Base-by-base conservation (phyloP, 176 grass and related monocot genomes). In the Juncus effusus region DNA sequence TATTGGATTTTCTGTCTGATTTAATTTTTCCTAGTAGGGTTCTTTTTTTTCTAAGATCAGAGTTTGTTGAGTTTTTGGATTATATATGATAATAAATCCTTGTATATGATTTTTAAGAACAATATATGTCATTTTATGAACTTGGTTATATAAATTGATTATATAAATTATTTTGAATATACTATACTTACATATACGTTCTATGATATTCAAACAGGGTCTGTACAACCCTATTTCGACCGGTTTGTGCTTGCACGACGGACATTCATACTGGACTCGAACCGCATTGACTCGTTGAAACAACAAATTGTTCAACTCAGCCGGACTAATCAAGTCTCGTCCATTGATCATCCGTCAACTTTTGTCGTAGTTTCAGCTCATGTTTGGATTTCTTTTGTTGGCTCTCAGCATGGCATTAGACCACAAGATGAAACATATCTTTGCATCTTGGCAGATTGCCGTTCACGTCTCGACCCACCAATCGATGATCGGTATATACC, bases 321-420 rank as follows among this genome's bases (percentile, higher is more conserved):
- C 62, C 16, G 61, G 14, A 67, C 7, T 42, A 15, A 15, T 59
- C 19, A 28, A 28, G 19, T 28, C 19, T 0, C 5, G 5, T 52
- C 54, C 11, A 3, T 28, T 5, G 56, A 28, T 10, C 15, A 72
- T 2, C 85, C 62, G 5, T 88, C 85, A 39, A 87, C 16, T 35
- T 83, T 81, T 74, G 74, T 61, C 14, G 61, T 61, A 15, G 40
- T 81, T 57, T 2, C 37, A 9, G 82, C 78, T 37, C 77, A 78
- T 2, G 37, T 64, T 0, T 89, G 81, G 76, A 68, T 76, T 5
- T 58, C 58, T 37, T 61, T 75, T 50, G 68, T 14, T 13, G 58
- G 67, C 1, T 49, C 52, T 74, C 19, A 28, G 19, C 72, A 74
- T 64, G 11, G 3, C 3, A 10, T 75, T 16, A 38, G 61, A 3